phyloP scores from a whole-genome alignment of 225 moss, liverwort and hornwort genomes.

The Thuidium tamariscinum region DNA sequence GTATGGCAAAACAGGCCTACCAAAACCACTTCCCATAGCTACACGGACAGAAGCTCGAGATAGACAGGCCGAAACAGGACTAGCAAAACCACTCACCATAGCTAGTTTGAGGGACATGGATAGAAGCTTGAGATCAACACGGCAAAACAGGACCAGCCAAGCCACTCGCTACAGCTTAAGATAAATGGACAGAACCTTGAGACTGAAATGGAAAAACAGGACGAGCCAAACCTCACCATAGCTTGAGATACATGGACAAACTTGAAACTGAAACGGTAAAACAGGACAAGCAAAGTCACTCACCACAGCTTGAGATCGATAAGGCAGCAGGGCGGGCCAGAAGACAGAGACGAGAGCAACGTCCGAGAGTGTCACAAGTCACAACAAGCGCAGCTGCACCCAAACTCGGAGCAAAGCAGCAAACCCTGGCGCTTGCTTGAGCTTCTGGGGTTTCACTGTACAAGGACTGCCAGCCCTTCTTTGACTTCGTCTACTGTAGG shows the following conservation, averaged over 20 bases:
- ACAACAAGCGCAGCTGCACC: too few relatives aligned
- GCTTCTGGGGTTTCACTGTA: neutral
- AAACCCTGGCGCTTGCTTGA: neutral
- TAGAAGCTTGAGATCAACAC: neutral
- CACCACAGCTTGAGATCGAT: too few relatives aligned
- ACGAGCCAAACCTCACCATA: neutral
- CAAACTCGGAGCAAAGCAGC: neutral
- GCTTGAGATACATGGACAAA: neutral
- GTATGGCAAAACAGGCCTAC: neutral
- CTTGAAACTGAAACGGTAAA: neutral
- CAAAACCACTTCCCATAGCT: neutral
- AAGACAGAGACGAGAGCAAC: too few relatives aligned
- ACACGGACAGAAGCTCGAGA: neutral
- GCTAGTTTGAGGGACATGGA: neutral
- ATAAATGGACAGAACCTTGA: neutral
- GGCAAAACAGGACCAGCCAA: neutral
- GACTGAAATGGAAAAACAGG: neutral
- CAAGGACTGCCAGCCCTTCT: rapidly evolving
- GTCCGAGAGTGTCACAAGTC: too few relatives aligned
- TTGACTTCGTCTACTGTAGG: neutral
- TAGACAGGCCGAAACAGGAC: neutral
- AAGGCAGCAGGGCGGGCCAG: too few relatives aligned
- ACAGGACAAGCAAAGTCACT: neutral
- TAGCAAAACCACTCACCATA: too few relatives aligned
- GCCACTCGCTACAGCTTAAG: neutral